phyloP scores from a whole-genome alignment of 257 asterid genomes.

The Plantago elongata region DNA sequence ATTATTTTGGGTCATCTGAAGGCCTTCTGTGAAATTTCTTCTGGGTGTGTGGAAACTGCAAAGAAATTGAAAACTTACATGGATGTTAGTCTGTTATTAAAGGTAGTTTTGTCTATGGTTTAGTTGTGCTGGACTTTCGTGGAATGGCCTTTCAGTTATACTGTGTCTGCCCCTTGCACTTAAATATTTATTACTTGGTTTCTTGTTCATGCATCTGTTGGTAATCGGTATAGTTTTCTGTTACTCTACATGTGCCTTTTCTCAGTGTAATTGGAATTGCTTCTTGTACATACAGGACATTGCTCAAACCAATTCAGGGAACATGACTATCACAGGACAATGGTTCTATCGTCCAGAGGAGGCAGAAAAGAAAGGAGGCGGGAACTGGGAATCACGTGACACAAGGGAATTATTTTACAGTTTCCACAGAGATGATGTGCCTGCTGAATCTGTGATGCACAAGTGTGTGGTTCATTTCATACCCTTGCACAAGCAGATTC shows the following conservation, averaged over 20 bases:
- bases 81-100: slow-evolving; percentile 2
- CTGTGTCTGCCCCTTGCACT: neutral
- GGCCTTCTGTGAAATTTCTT: too few relatives aligned
- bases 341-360: slow-evolving; percentile 99
- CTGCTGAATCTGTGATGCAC: slow-evolving; percentile 96
- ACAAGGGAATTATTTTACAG: slow-evolving; percentile 82
- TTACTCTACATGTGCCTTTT: neutral
- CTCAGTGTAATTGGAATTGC: too few relatives aligned
- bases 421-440: slow-evolving; percentile 83
- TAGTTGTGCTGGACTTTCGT: neutral
- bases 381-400: slow-evolving; percentile 72
- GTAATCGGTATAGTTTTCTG: neutral
- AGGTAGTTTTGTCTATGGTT: slow-evolving; percentile 6
- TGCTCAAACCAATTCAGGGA: slow-evolving; percentile 39
- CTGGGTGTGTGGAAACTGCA: too few relatives aligned
- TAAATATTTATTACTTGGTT: neutral
- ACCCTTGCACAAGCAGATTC: slow-evolving; percentile 75
- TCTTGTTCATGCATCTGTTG: neutral
- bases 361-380: slow-evolving; percentile 68
- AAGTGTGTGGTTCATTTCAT: slow-evolving; percentile 90
- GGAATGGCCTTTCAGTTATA: neutral
- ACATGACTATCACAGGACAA: slow-evolving; percentile 66
- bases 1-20: too few relatives aligned
- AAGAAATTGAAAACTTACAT: neutral
- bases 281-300: slow-evolving; percentile 46